Conservation (phyloP, 345 rosid species). For the Eucalyptus sideroxylon region DNA sequence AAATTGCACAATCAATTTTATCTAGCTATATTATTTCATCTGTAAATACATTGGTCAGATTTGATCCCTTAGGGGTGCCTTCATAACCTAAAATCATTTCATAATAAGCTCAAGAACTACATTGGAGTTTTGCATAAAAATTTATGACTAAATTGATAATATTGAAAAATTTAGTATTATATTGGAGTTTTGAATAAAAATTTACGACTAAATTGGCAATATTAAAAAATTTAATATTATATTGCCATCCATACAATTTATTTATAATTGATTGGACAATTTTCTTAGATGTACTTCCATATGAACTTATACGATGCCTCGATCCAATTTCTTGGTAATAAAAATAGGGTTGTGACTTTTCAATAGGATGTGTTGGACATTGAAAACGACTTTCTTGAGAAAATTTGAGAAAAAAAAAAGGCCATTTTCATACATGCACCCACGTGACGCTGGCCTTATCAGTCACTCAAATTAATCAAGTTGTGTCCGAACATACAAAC, state of each 20-base stretch:
- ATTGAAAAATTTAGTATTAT: background rate
- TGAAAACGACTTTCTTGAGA: background rate
- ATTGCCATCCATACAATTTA: accelerated
- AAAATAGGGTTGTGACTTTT: background rate
- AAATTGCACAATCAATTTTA: background rate
- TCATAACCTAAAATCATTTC: background rate
- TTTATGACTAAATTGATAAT: background rate
- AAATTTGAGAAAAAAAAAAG: background rate
- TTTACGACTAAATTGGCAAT: background rate
- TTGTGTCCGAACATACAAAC: background rate
- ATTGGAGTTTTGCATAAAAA: background rate
- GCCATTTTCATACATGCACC: background rate
- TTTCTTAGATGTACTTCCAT: background rate
- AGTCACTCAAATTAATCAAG: background rate
- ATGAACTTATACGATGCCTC: background rate
- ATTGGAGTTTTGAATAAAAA: background rate
- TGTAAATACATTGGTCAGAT: background rate
- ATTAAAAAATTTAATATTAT: background rate
- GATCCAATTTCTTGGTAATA: background rate
- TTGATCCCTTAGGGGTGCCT: background rate
- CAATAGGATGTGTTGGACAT: background rate
- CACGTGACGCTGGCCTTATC: background rate
- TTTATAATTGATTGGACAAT: background rate
- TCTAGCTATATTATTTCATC: background rate
- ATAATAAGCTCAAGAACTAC: background rate